Evolutionary conservation across 345 rosid genomes (phyloP).

Genomic region (Salix koriyanagi): DNA sequence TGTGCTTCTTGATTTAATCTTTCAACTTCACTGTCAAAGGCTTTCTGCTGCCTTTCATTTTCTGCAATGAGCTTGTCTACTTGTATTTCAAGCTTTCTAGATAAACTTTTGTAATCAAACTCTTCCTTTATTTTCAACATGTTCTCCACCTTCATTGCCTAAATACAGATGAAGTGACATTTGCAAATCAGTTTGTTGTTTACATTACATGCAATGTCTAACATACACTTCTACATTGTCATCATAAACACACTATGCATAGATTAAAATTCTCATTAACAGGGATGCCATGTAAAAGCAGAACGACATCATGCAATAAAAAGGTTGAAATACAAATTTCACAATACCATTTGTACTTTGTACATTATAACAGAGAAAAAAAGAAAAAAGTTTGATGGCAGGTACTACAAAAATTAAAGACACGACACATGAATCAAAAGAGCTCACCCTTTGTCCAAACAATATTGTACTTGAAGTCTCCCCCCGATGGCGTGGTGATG

Average conservation of each 20-base stretch:
- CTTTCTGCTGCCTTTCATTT: constrained; percentile 31
- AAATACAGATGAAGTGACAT: background rate
- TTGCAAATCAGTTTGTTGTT: background rate
- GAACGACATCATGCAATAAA: background rate
- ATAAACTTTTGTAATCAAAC: constrained; percentile 33
- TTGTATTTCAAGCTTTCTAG: constrained; percentile 33
- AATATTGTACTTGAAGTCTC: constrained; percentile 36
- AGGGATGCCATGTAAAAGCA: background rate
- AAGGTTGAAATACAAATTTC: background rate
- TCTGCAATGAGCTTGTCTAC: constrained; percentile 36
- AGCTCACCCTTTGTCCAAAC: constrained; percentile 34
- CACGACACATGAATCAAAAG: background rate
- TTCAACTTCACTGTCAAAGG: constrained; percentile 29
- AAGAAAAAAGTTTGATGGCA: background rate
- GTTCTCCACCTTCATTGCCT: constrained; percentile 39
- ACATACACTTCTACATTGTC: background rate
- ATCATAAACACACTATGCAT: background rate
- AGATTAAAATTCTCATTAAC: background rate
- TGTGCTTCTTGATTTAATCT: constrained; percentile 33
- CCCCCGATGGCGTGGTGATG: constrained; percentile 35
- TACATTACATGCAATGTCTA: background rate
- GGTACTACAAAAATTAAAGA: background rate
- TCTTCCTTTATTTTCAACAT: constrained; percentile 37
- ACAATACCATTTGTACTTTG: background rate
- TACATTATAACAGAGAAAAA: background rate